A percentile compares a stretch with the other conserved stretches of the same genome.
Evolutionary conservation across 163 green algal genomes (phyloP).

Genomic region (Chlamydomonas reinhardtii): DNA sequence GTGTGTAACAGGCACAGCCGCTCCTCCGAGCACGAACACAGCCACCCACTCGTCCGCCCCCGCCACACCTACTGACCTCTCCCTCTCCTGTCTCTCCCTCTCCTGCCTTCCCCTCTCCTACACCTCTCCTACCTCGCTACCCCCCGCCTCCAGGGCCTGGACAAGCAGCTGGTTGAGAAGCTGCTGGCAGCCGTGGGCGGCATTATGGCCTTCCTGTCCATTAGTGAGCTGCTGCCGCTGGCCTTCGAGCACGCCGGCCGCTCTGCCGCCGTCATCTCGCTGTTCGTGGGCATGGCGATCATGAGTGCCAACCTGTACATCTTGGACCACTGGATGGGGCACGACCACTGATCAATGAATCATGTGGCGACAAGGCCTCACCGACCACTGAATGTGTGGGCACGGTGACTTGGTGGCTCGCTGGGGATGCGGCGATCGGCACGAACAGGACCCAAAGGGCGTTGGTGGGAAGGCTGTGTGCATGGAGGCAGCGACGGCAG

Average conservation of each 20-base stretch:
- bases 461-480: too few relatives aligned
- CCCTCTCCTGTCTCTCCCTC: not conserved
- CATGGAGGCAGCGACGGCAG: too few relatives aligned
- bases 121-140: not conserved
- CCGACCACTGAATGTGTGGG: too few relatives aligned
- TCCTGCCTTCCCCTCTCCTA: not conserved
- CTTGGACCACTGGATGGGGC: slow-evolving; percentile 64
- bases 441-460: too few relatives aligned
- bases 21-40: too few relatives aligned
- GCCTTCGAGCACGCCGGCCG: slow-evolving; percentile 78
- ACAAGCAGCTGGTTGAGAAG: slow-evolving; percentile 50
- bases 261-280: slow-evolving; percentile 47
- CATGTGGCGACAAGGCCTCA: too few relatives aligned
- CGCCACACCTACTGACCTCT: too few relatives aligned
- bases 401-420: too few relatives aligned
- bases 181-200: slow-evolving; percentile 72
- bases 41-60: too few relatives aligned
- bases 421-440: too few relatives aligned
- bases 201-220: slow-evolving; percentile 84
- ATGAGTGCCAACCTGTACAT: slow-evolving; percentile 78
- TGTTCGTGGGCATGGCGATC: slow-evolving; percentile 82
- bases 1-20: too few relatives aligned
- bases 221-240: slow-evolving; percentile 85
- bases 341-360: slow-evolving; percentile 35
- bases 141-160: not conserved